Conservation (phyloP, 345 rosid species). For the thale cress (Arabidopsis thaliana) region DNA sequence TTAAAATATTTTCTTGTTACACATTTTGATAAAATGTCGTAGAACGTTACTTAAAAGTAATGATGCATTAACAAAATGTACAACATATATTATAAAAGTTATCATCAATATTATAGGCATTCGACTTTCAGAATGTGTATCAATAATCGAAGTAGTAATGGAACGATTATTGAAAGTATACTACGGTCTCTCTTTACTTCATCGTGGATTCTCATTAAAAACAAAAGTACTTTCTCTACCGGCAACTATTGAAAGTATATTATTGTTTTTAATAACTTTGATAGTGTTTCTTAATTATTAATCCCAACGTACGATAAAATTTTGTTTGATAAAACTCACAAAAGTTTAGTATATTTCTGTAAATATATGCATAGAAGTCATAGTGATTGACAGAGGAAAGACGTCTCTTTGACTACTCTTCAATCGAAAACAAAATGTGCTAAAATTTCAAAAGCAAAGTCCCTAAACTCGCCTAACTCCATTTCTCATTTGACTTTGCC, state of each 20-base stretch:
- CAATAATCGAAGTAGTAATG: neutral
- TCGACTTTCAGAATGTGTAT: neutral
- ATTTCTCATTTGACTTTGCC: constrained; percentile 45
- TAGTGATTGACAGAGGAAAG: constrained; percentile 36
- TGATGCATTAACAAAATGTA: neutral
- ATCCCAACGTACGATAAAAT: constrained; percentile 7
- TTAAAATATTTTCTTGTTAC: neutral
- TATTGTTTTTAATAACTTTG: neutral
- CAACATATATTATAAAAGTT: neutral
- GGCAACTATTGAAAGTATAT: neutral
- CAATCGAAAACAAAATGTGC: constrained; percentile 30
- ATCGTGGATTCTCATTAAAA: neutral
- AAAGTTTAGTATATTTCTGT: constrained; percentile 27
- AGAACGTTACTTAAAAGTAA: neutral
- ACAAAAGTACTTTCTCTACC: neutral
- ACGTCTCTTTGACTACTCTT: constrained; percentile 46
- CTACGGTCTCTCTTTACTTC: neutral
- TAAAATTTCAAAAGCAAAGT: constrained; percentile 39
- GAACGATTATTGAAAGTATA: neutral
- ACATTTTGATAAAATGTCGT: neutral
- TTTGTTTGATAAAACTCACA: constrained; percentile 1
- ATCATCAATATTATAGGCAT: too few species aligned
- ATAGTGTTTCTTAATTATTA: neutral
- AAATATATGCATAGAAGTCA: constrained; percentile 30
- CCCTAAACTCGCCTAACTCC: constrained; percentile 46